These are phyloP conservation scores for Populus hybrid DNA, from an alignment of 441 rosid species.

Conservation along the genomic window DNA sequence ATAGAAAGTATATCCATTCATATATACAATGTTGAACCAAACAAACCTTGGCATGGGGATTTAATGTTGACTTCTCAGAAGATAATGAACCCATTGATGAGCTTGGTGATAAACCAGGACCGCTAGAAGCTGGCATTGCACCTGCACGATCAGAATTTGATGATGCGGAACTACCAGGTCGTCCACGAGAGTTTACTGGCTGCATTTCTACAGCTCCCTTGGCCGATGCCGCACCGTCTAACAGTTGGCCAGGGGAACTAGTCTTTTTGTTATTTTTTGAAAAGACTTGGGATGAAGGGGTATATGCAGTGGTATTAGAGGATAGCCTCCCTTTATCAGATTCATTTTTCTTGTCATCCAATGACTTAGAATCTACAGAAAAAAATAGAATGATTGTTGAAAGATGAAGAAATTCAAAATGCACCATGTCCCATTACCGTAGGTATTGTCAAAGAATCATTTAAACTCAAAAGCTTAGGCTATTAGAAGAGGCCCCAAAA, in stretches of 20 bases:
- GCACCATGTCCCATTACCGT: background rate
- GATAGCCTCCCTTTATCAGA: conserved; percentile 37
- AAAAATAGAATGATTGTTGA: background rate
- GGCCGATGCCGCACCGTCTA: conserved; percentile 37
- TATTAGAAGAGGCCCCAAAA: too few species aligned
- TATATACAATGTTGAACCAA: background rate
- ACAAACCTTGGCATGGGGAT: conserved; percentile 84
- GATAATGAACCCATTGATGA: conserved; percentile 81
- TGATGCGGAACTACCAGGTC: conserved; percentile 63
- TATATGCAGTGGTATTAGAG: conserved; percentile 30
- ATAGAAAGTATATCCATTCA: background rate
- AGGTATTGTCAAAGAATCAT: too few species aligned
- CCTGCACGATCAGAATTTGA: conserved; percentile 55
- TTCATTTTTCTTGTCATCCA: conserved; percentile 33
- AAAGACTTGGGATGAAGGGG: conserved; percentile 33
- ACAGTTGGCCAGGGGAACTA: conserved; percentile 40
- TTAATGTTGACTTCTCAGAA: conserved; percentile 75
- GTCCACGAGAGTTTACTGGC: conserved; percentile 42
- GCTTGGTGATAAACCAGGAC: conserved; percentile 76
- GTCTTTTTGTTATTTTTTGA: conserved; percentile 42
- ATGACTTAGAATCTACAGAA: conserved; percentile 37
- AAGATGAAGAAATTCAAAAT: background rate
- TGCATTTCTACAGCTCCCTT: conserved; percentile 40
- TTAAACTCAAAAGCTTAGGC: too few species aligned
- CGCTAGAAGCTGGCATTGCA: conserved; percentile 45